Conservation (phyloP, 805 yeast species). For the Wickerhamomyces rabaulensis region DNA sequence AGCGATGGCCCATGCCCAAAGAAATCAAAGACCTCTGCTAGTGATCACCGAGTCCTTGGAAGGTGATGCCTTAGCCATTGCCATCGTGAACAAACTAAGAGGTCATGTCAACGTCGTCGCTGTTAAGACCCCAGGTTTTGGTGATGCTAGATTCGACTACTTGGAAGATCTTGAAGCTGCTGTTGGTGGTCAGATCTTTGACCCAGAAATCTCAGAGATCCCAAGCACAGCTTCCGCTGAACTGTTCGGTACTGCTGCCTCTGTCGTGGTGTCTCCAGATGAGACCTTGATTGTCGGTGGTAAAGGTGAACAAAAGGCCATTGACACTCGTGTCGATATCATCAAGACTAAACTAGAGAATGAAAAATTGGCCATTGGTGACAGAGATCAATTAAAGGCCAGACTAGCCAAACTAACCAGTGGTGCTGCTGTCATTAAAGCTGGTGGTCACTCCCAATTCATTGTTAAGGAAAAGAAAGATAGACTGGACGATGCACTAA, state of each 20-base stretch:
- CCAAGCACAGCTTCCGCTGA: conserved; percentile 93
- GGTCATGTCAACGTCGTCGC: conserved; percentile 98
- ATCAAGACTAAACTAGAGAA: conserved; percentile 79
- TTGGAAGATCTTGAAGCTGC: conserved; percentile 92
- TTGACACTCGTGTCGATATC: conserved; percentile 87
- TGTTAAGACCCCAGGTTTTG: conserved; percentile 98
- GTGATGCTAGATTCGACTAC: conserved; percentile 96
- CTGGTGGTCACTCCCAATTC: conserved; percentile 95
- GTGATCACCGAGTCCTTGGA: conserved; percentile 94
- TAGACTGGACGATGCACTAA: conserved; percentile 96
- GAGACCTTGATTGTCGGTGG: conserved; percentile 94
- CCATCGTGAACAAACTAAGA: conserved; percentile 93
- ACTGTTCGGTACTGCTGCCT: conserved; percentile 85
- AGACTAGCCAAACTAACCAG: conserved; percentile 95
- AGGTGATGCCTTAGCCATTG: conserved; percentile 98
- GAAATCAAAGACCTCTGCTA: conserved; percentile 86
- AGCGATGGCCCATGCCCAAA: conserved; percentile 87
- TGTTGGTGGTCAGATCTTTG: conserved; percentile 81
- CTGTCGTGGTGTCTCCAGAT: conserved; percentile 89
- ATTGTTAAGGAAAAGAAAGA: conserved; percentile 99
- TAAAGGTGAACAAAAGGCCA: conserved; percentile 77
- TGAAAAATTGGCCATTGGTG: conserved; percentile 73
- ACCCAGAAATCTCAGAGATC: conserved; percentile 92
- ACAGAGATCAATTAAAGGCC: conserved; percentile 94
- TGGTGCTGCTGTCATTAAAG: conserved; percentile 97